phyloP scores from a whole-genome alignment of 1,284 basidiomycete genomes.

The Microbotryum intermedium region DNA sequence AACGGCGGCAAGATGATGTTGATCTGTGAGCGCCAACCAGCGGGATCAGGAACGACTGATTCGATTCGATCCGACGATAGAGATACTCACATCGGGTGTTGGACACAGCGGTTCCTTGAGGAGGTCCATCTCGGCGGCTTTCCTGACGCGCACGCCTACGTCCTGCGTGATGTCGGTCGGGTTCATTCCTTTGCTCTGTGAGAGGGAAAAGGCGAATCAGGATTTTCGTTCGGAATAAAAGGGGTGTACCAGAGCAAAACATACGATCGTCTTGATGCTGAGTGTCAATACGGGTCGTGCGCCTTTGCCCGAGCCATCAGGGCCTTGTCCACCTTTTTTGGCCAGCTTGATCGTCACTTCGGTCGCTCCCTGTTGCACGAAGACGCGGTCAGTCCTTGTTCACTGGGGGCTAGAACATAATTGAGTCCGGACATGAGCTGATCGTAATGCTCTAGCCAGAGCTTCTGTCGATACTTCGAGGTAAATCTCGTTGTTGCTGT shows the following conservation, averaged over 20 bases:
- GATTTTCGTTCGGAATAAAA: not conserved
- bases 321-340: conserved; percentile 31
- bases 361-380: conserved; percentile 10
- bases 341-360: conserved; percentile 35
- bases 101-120: conserved; percentile 38
- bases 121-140: conserved; percentile 34
- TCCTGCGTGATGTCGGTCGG: conserved; percentile 36
- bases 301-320: conserved; percentile 12
- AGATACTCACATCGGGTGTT: conserved; percentile 32
- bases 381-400: not conserved
- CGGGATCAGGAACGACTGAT: not conserved
- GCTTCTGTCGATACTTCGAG: conserved; percentile 38
- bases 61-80: too few relatives aligned
- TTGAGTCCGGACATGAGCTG: conserved; percentile 5
- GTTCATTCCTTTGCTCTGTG: conserved; percentile 27
- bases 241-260: not conserved
- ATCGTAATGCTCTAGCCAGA: conserved; percentile 35
- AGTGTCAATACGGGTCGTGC: conserved; percentile 36
- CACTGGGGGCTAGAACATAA: not conserved
- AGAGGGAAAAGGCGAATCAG: not conserved
- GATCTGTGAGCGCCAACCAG: conserved; percentile 15
- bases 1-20: conserved; percentile 36
- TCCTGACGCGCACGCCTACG: conserved; percentile 37
- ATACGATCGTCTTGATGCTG: conserved; percentile 29
- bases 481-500: conserved; percentile 39